phyloP scores from a whole-genome alignment of 306 rosid species.

The Pyrus communis region DNA sequence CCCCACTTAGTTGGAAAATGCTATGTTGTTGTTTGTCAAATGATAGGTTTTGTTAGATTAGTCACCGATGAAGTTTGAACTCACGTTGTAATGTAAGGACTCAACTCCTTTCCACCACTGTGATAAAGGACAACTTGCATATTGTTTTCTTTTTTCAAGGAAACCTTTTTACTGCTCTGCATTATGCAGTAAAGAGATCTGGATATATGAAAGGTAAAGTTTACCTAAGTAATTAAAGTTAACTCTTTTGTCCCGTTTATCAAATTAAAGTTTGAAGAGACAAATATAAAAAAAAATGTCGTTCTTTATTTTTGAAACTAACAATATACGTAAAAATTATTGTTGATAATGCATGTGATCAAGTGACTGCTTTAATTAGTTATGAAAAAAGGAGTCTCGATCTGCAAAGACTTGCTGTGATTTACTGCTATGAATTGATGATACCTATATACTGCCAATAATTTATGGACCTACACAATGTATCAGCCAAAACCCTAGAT shows the following conservation, averaged over 20 bases:
- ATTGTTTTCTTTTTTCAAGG: no score
- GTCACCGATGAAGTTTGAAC: no score
- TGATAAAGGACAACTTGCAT: no score
- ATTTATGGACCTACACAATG: neutral
- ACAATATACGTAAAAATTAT: neutral
- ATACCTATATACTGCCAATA: neutral
- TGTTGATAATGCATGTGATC: neutral
- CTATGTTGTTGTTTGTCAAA: no score
- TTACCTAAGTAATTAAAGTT: neutral
- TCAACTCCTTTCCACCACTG: accelerated
- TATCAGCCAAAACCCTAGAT: neutral
- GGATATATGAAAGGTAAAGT: neutral
- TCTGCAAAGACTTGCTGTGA: neutral
- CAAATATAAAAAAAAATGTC: neutral
- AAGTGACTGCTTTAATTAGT: neutral
- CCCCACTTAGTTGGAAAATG: no score
- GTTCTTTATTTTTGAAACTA: neutral
- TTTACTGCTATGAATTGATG: neutral
- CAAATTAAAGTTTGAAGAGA: neutral
- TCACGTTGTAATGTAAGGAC: no score
- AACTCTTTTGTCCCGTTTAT: neutral
- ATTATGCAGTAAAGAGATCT: no score
- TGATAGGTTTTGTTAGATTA: no score
- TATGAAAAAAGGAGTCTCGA: neutral
- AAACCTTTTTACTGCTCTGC: no score